Evolutionary conservation across 1,284 basidiomycete genomes (phyloP).

Genomic region (Puccinia novopanici): DNA sequence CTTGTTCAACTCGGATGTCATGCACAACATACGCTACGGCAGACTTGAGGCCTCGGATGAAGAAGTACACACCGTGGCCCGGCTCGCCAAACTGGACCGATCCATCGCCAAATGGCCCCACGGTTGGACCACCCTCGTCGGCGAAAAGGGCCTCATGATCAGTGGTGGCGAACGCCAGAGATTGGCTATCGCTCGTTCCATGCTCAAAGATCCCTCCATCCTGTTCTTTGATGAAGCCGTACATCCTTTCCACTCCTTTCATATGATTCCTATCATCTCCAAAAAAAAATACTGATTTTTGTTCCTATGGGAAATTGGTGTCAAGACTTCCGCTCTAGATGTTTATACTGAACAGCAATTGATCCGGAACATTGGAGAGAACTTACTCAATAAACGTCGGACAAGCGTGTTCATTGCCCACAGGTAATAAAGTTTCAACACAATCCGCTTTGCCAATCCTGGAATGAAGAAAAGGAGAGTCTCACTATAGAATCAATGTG

Average conservation of each 20-base stretch:
- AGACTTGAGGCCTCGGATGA: constrained; percentile 45
- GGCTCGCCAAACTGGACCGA: constrained; percentile 43
- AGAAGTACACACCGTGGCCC: constrained; percentile 34
- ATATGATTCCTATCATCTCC: too few relatives aligned
- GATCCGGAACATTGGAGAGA: constrained; percentile 47
- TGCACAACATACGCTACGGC: constrained; percentile 49
- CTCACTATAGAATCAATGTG: too few relatives aligned
- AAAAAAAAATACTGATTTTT: too few relatives aligned
- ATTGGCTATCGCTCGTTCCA: constrained; percentile 48
- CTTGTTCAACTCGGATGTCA: constrained; percentile 44
- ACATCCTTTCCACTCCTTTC: background rate
- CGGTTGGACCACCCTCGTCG: constrained; percentile 42
- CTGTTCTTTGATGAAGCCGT: constrained; percentile 51
- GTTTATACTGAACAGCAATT: constrained; percentile 49
- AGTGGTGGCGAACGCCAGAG: constrained; percentile 50
- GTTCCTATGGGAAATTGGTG: too few relatives aligned
- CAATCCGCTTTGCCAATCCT: too few relatives aligned
- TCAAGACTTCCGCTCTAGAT: constrained; percentile 50
- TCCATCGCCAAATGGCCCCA: constrained; percentile 31
- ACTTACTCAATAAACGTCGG: constrained; percentile 40
- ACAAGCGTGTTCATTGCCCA: constrained; percentile 50
- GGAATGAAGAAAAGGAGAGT: too few relatives aligned
- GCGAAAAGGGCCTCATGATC: constrained; percentile 46
- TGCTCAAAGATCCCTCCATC: constrained; percentile 49
- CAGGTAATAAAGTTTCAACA: constrained; percentile 32